Evolutionary conservation across 495 filamentous ascomycete genomes (phyloP), one percentile per base, ranked within the genome.

Genomic region (Aspergillus taichungensis): DNA sequence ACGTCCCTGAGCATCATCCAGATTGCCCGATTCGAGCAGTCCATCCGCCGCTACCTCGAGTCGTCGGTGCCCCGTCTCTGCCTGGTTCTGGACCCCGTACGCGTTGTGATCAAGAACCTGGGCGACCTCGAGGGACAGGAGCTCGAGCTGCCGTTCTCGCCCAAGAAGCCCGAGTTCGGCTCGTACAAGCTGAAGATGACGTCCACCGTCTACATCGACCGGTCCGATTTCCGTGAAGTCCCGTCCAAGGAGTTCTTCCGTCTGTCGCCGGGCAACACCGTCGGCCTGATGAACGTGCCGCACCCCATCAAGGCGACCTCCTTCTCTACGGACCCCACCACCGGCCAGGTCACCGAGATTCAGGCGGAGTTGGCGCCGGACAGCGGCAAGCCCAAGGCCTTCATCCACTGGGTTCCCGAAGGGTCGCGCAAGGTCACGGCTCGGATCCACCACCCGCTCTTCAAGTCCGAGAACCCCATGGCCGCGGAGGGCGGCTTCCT

Each of bases 141-240:
- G 42, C 49, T 90, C 36, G 74, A 75, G 1, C 59, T 85, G 6
- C 85, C 88, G 0, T 90, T 90, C 59, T 81, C 83, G 12, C 76
- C 82, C 4, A 59, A 59, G 34, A 34, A 53, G 30, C 52, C 55
- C 9, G 45, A 41, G 8, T 49, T 46, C 28, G 54, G 54, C 59
- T 63, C 38, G 51, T 62, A 55, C 70, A 74, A 54, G 74, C 68
- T 50, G 67, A 11, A 14, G 27, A 30, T 94, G 49, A 85, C 85
- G 30, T 83, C 94, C 60, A 88, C 87, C n/a, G 76, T 96, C 11
- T 95, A 92, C 69, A 96, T 98, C 40, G 92, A 98, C 58, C 83
- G 88, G 37, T 81, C 76, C 31, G 92, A 98, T 61, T 98, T 96
- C 73, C 78, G 92, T 30, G 85, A 94, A 58, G 76, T 82, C 12